Conservation (phyloP, 768 basidiomycete species). For the Russula brevipes region DNA sequence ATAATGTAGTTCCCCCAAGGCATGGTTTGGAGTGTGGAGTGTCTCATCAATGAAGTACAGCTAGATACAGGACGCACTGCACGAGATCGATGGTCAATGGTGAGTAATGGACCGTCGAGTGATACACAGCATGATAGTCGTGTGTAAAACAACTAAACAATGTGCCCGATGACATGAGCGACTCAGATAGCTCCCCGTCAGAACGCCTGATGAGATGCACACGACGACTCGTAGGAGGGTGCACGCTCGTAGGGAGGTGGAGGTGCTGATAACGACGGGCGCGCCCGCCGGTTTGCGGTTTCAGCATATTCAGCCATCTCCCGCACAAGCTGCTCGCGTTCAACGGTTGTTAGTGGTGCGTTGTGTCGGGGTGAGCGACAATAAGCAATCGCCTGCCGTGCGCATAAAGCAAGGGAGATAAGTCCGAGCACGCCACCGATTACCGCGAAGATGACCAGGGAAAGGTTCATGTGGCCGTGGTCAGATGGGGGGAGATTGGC, state of each 20-base stretch:
- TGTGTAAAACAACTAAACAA: background rate
- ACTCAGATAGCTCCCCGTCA: background rate
- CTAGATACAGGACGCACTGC: background rate
- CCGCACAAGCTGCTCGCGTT: slow-evolving; percentile 43
- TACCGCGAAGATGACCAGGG: slow-evolving; percentile 41
- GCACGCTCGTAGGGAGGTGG: slow-evolving; percentile 51
- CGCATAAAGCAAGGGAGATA: slow-evolving; percentile 34
- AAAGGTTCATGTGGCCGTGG: slow-evolving; percentile 24
- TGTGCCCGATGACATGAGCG: slow-evolving; percentile 19
- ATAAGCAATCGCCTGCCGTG: slow-evolving; percentile 43
- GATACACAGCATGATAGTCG: background rate
- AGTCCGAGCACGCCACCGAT: slow-evolving; percentile 41
- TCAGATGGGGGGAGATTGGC: background rate
- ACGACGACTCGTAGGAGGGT: slow-evolving; percentile 41
- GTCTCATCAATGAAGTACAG: background rate
- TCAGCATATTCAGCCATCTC: slow-evolving; percentile 48
- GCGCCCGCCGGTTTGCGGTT: slow-evolving; percentile 30
- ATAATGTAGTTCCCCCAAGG: background rate
- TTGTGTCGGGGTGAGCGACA: slow-evolving; percentile 41
- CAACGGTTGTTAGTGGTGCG: slow-evolving; percentile 38
- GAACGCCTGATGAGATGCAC: background rate
- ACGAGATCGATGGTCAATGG: background rate
- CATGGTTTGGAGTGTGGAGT: background rate
- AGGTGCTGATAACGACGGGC: slow-evolving; percentile 34
- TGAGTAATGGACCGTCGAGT: background rate